Percentiles rank a stretch among this genome's conserved stretches.
Conservation (phyloP, 768 basidiomycete species). For the Mycena leptocephala region DNA sequence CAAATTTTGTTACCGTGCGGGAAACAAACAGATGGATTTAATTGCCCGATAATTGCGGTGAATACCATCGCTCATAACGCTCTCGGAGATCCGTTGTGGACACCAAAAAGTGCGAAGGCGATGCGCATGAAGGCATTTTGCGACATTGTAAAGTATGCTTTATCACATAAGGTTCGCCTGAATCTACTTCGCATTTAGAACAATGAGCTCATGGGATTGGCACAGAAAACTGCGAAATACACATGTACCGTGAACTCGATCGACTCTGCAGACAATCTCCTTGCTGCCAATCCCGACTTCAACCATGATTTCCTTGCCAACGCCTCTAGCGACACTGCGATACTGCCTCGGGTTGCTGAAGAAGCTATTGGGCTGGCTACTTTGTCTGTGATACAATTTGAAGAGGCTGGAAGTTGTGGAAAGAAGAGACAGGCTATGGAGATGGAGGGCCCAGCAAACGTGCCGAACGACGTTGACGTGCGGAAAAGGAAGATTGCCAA, state of each 20-base stretch:
- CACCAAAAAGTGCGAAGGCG: not conserved
- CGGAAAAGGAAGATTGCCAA: not conserved
- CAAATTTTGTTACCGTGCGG: slow-evolving; percentile 6
- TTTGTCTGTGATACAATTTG: too few relatives aligned
- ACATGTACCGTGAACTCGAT: not conserved
- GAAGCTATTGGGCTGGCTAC: too few relatives aligned
- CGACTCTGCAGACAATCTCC: not conserved
- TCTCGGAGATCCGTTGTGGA: slow-evolving; percentile 35
- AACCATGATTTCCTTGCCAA: too few relatives aligned
- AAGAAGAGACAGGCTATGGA: not conserved
- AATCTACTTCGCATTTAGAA: not conserved
- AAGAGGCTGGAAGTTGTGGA: too few relatives aligned
- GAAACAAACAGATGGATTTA: slow-evolving; percentile 30
- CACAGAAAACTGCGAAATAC: not conserved
- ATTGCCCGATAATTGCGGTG: slow-evolving; percentile 33
- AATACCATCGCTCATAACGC: slow-evolving; percentile 31
- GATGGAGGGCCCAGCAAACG: not conserved
- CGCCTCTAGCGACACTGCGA: too few relatives aligned
- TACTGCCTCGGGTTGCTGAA: too few relatives aligned
- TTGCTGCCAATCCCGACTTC: slow-evolving; percentile 1
- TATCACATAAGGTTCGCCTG: not conserved
- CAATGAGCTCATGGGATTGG: not conserved
- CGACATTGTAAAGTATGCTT: not conserved
- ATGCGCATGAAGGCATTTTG: slow-evolving; percentile 30
- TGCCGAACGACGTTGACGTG: too few relatives aligned